These are phyloP conservation scores for Clonostachys rosea DNA, from an alignment of 2,329 filamentous ascomycete species.

Conservation along the genomic window DNA sequence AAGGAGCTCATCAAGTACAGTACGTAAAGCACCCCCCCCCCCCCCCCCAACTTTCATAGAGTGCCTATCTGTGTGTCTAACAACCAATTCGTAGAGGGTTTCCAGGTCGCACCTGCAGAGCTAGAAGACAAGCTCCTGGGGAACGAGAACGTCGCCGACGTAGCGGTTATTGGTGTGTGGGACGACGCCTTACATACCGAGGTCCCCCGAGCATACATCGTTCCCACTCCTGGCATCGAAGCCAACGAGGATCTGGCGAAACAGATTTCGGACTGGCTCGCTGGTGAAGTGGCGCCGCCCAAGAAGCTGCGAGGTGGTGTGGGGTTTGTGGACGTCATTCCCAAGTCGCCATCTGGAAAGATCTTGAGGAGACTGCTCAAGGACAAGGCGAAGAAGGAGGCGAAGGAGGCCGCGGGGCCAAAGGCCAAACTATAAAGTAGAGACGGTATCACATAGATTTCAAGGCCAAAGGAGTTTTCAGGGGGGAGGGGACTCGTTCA, in stretches of 20 bases:
- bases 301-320: slow-evolving; percentile 72
- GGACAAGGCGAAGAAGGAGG: slow-evolving; percentile 27
- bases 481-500: no score
- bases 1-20: slow-evolving; percentile 60
- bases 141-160: slow-evolving; percentile 45
- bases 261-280: slow-evolving; percentile 32
- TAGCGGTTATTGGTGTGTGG: slow-evolving; percentile 59
- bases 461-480: no score
- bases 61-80: not conserved
- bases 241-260: slow-evolving; percentile 21
- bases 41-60: no score
- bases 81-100: slow-evolving; percentile 40
- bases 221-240: slow-evolving; percentile 25
- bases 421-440: slow-evolving; percentile 27
- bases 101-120: slow-evolving; percentile 67
- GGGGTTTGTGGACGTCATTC: slow-evolving; percentile 61
- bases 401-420: slow-evolving; percentile 20
- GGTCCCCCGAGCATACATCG: slow-evolving; percentile 50
- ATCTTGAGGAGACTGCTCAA: slow-evolving; percentile 45
- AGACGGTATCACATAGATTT: no score
- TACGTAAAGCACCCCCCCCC: no score
- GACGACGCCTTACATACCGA: slow-evolving; percentile 60
- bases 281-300: slow-evolving; percentile 56
- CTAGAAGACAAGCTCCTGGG: slow-evolving; percentile 46
- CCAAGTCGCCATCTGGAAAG: slow-evolving; percentile 60